These are phyloP conservation scores for Boletus mariae DNA, from an alignment of 1,284 basidiomycete genomes.

Conservation along the genomic window DNA sequence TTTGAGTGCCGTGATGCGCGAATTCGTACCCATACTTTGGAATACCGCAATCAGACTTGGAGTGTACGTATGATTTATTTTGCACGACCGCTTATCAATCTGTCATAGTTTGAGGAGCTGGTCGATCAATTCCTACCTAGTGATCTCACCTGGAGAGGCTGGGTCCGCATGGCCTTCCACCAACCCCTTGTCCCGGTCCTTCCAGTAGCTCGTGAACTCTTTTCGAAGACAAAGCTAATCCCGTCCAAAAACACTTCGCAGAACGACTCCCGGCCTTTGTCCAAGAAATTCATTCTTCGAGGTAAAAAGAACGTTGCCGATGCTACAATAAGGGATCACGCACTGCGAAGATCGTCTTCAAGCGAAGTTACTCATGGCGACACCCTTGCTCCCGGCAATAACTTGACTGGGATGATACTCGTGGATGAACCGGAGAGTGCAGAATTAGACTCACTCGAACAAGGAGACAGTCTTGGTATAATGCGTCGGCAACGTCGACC, in stretches of 20 bases:
- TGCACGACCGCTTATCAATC: conserved; percentile 4
- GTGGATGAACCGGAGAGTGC: conserved; percentile 25
- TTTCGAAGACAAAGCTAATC: conserved; percentile 72
- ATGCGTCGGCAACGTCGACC: conserved; percentile 22
- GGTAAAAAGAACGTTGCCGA: conserved; percentile 15
- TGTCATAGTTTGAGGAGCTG: conserved; percentile 69
- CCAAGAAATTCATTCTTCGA: conserved; percentile 26
- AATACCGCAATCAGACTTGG: conserved; percentile 86
- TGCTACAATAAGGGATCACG: conserved; percentile 11
- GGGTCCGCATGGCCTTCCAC: conserved; percentile 79
- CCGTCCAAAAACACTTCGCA: conserved; percentile 41
- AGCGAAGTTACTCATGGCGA: conserved; percentile 8
- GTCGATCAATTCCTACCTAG: conserved; percentile 79
- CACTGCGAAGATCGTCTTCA: conserved; percentile 23
- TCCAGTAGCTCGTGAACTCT: conserved; percentile 69
- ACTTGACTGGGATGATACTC: conserved; percentile 14
- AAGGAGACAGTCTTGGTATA: conserved; percentile 2
- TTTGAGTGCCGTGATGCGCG: conserved; percentile 72
- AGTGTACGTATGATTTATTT: conserved; percentile 51
- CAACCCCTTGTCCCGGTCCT: conserved; percentile 71
- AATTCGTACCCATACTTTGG: conserved; percentile 69
- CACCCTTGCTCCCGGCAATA: background rate
- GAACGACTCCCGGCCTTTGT: conserved; percentile 27
- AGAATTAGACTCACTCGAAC: conserved; percentile 6
- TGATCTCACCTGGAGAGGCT: conserved; percentile 71